These are phyloP conservation scores for Carex scoparia DNA, from an alignment of 176 grass and related monocot species.

Conservation along the genomic window DNA sequence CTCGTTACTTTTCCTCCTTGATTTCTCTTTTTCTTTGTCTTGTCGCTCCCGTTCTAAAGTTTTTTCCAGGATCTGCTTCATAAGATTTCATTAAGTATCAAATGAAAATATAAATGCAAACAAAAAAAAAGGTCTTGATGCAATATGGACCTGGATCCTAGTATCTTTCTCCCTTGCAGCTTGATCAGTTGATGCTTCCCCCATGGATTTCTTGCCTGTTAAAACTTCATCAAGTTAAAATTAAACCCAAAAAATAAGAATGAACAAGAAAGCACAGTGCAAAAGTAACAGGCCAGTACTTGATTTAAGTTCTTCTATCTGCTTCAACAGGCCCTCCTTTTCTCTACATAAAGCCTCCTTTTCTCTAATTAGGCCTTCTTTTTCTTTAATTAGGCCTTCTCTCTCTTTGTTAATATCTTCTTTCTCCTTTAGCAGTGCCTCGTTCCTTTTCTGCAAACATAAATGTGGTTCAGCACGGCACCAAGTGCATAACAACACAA, in stretches of 20 bases:
- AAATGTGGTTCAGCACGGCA: constrained; percentile 4
- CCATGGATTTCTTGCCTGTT: constrained; percentile 56
- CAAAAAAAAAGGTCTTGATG: constrained; percentile 12
- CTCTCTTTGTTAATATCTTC: constrained; percentile 48
- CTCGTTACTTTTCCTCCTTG: constrained; percentile 34
- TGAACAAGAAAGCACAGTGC: neutral
- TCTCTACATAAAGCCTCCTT: constrained; percentile 48
- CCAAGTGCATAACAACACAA: neutral
- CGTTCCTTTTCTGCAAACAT: constrained; percentile 55
- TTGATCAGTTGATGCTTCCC: constrained; percentile 53
- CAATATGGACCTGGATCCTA: constrained; percentile 71
- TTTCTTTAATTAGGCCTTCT: constrained; percentile 49
- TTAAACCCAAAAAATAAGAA: constrained; percentile 3
- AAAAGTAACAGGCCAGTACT: constrained; percentile 35
- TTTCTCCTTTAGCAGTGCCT: constrained; percentile 49
- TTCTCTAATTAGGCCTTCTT: constrained; percentile 44
- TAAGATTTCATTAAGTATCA: constrained; percentile 28
- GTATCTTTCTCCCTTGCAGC: constrained; percentile 74
- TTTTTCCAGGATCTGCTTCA: constrained; percentile 75
- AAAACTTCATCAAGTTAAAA: constrained; percentile 34
- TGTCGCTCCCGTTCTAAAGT: constrained; percentile 78
- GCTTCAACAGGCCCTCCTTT: constrained; percentile 61
- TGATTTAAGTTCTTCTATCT: constrained; percentile 95
- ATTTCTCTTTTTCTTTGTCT: constrained; percentile 59
- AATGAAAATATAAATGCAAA: neutral